Evolutionary conservation across 2,329 filamentous ascomycete genomes (phyloP).

Genomic region (Coleophoma cylindrospora): DNA sequence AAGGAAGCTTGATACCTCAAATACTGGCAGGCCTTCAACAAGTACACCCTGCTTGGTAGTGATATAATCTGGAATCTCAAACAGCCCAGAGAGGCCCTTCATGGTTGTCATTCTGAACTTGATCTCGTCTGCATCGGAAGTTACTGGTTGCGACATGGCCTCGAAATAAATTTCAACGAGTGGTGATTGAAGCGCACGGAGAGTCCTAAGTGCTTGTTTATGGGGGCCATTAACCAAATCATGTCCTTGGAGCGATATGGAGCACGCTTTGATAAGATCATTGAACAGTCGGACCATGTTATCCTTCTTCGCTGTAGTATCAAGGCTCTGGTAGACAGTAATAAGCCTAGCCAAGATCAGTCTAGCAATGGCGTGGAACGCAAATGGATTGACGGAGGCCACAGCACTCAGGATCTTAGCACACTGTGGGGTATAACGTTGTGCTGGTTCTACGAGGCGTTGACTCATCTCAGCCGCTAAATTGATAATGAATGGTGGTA

Average conservation of each 20-base stretch:
- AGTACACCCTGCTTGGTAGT: neutral
- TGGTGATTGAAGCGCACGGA: conserved; percentile 6
- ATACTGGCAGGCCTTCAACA: neutral
- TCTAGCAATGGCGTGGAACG: conserved; percentile 14
- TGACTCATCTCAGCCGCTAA: neutral
- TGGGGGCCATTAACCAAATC: neutral
- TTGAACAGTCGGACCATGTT: conserved; percentile 22
- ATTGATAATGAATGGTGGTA: conserved; percentile 2
- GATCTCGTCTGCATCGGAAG: conserved; percentile 8
- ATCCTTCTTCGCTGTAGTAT: conserved; percentile 15
- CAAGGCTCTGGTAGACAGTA: conserved; percentile 13
- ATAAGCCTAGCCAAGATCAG: conserved; percentile 14
- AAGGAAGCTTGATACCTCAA: conserved; percentile 6
- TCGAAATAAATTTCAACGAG: conserved; percentile 19
- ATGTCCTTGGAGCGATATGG: neutral
- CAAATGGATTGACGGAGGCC: conserved; percentile 12
- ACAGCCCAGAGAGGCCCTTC: conserved; percentile 18
- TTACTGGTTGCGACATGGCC: conserved; percentile 6
- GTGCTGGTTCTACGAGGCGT: conserved; percentile 3
- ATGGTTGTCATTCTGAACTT: conserved; percentile 14
- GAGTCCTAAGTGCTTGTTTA: conserved; percentile 2
- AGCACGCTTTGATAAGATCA: conserved; percentile 10
- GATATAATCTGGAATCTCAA: conserved; percentile 12
- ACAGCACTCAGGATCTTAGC: conserved; percentile 17
- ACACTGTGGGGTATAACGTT: neutral